A percentile compares a stretch with the other conserved stretches of the same genome.
These are phyloP conservation scores for Rhodotorula sp. DNA, from an alignment of 1,284 basidiomycete genomes.

Conservation along the genomic window DNA sequence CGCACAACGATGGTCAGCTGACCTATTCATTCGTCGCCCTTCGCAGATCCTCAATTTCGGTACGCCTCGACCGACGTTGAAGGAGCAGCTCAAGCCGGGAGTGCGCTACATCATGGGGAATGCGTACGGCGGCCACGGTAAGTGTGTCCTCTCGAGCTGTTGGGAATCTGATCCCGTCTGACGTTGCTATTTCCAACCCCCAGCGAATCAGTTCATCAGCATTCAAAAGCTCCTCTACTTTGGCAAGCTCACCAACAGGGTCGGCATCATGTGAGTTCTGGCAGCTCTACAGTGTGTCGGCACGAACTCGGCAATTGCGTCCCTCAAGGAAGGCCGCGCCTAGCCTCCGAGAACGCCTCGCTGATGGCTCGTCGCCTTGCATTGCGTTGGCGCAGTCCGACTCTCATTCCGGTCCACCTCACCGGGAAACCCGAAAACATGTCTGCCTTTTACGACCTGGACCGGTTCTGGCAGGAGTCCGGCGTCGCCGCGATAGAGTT, in stretches of 20 bases:
- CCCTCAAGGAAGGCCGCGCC: no score
- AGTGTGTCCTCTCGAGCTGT: neutral
- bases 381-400: constrained; percentile 16
- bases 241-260: constrained; percentile 35
- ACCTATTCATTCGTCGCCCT: no score
- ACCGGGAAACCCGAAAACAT: constrained; percentile 22
- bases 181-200: neutral
- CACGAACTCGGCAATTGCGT: no score
- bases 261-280: constrained; percentile 39
- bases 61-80: constrained; percentile 16
- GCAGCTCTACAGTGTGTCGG: no score
- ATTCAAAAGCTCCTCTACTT: constrained; percentile 36
- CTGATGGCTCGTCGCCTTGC: no score
- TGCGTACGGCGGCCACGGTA: constrained; percentile 36
- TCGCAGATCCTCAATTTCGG: constrained; percentile 28
- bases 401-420: constrained; percentile 37
- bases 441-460: constrained; percentile 35
- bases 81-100: constrained; percentile 23
- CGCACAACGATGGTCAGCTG: no score
- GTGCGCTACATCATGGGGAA: constrained; percentile 28
- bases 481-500: constrained; percentile 30
- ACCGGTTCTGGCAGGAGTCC: constrained; percentile 31
- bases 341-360: no score
- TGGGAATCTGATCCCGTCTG: neutral
- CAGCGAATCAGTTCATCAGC: constrained; percentile 39